Conservation (phyloP, 345 rosid genomes). For the Camelina laxa region DNA sequence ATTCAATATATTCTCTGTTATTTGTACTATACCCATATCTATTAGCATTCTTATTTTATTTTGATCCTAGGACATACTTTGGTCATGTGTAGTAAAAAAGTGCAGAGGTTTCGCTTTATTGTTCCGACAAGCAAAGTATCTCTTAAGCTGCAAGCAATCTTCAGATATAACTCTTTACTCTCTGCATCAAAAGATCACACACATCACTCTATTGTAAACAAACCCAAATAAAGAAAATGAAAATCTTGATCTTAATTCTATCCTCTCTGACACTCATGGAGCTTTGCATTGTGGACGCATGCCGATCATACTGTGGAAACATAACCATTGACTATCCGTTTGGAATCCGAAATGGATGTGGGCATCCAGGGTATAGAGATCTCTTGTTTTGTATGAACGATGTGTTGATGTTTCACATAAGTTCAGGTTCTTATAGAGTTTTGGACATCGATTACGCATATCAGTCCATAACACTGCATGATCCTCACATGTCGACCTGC, state of each 20-base stretch:
- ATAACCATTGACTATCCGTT: conserved; percentile 84
- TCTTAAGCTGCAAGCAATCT: conserved; percentile 39
- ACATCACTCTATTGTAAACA: conserved; percentile 29
- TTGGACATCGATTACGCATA: conserved; percentile 83
- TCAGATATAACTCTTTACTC: conserved; percentile 33
- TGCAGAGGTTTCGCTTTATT: conserved; percentile 35
- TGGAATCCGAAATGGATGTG: conserved; percentile 72
- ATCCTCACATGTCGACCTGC: conserved; percentile 85
- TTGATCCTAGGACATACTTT: conserved; percentile 29
- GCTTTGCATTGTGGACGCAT: conserved; percentile 33
- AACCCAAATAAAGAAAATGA: conserved; percentile 21
- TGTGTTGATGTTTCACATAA: conserved; percentile 82
- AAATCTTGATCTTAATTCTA: conserved; percentile 31
- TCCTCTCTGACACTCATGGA: conserved; percentile 29
- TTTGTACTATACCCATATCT: background rate
- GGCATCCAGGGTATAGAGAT: conserved; percentile 87
- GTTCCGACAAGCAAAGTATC: conserved; percentile 44
- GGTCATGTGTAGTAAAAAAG: conserved; percentile 35
- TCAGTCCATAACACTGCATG: conserved; percentile 71
- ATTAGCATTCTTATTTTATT: background rate
- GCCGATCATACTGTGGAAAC: conserved; percentile 87
- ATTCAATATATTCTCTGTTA: background rate
- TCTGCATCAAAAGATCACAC: background rate
- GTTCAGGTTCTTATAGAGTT: conserved; percentile 85
- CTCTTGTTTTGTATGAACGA: conserved; percentile 84